Conservation (phyloP, 345 rosid genomes). For the Aethionema arabicum region DNA sequence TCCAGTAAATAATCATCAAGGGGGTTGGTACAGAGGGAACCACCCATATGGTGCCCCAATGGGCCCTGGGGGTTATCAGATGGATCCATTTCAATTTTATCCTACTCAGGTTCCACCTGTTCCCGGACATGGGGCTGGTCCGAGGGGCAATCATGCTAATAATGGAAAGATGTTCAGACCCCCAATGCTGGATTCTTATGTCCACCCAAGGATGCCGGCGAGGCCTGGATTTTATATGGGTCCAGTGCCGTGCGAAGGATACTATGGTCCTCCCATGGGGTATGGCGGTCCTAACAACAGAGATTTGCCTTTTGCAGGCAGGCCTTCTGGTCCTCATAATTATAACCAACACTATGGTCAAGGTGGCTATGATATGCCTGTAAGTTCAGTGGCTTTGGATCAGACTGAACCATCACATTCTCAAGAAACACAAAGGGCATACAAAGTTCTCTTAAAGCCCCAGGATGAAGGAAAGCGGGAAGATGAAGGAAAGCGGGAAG, state of each 20-base stretch:
- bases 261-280: constrained; percentile 83
- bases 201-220: constrained; percentile 75
- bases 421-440: constrained; percentile 55
- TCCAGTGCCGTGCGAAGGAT: constrained; percentile 73
- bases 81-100: constrained; percentile 85
- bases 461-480: constrained; percentile 64
- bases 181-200: constrained; percentile 71
- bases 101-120: constrained; percentile 62
- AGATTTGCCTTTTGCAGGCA: constrained; percentile 70
- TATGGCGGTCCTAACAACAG: constrained; percentile 66
- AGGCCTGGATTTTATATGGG: constrained; percentile 89
- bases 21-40: constrained; percentile 93
- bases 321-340: constrained; percentile 62
- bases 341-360: constrained; percentile 55
- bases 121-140: constrained; percentile 64
- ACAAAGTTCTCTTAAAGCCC: constrained; percentile 75
- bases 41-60: constrained; percentile 76
- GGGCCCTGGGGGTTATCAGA: constrained; percentile 76
- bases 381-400: constrained; percentile 47
- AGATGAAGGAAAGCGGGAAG: constrained; percentile 58
- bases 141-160: constrained; percentile 67
- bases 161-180: constrained; percentile 80
- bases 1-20: constrained; percentile 77
- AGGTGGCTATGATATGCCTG: constrained; percentile 56
- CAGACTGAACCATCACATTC: constrained; percentile 57